Evolutionary conservation across 495 filamentous ascomycete species (phyloP).

Genomic region (Aspergillus coremiiformis): DNA sequence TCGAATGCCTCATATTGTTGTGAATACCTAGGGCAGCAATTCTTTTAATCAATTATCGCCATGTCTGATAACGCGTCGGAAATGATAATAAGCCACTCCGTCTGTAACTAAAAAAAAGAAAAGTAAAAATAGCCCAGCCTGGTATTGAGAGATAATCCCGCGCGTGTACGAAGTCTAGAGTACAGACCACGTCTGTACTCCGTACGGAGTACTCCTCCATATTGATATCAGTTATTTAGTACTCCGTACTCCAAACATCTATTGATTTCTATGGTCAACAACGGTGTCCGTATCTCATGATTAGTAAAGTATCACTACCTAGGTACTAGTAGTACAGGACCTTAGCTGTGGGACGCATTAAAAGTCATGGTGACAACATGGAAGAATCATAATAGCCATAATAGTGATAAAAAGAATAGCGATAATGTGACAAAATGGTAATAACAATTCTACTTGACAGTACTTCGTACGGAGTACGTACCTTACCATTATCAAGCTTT

Average conservation of each 20-base stretch:
- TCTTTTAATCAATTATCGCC: too few species aligned
- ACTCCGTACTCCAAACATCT: background rate
- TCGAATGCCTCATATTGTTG: background rate
- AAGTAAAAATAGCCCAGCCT: background rate
- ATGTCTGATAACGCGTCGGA: background rate
- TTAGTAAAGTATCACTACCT: background rate
- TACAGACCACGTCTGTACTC: too few species aligned
- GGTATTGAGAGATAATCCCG: background rate
- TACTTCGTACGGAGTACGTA: too few species aligned
- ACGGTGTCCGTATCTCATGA: background rate
- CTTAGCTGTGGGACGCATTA: background rate
- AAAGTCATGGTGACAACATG: too few species aligned
- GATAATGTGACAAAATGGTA: background rate
- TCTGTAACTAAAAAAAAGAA: background rate
- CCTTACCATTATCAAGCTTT: background rate
- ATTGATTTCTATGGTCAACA: background rate
- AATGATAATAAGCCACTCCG: background rate
- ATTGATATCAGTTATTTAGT: background rate
- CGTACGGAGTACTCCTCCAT: background rate
- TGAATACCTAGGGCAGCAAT: too few species aligned
- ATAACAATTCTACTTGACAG: too few species aligned
- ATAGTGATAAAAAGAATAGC: background rate
- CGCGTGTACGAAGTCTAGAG: background rate
- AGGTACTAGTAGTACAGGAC: slow-evolving; percentile 1
- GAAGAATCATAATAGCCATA: too few species aligned